Percentiles rank a stretch among this genome's conserved stretches.
These are phyloP conservation scores for Heterobasidion annosum DNA, from an alignment of 1,284 basidiomycete species.

Conservation along the genomic window DNA sequence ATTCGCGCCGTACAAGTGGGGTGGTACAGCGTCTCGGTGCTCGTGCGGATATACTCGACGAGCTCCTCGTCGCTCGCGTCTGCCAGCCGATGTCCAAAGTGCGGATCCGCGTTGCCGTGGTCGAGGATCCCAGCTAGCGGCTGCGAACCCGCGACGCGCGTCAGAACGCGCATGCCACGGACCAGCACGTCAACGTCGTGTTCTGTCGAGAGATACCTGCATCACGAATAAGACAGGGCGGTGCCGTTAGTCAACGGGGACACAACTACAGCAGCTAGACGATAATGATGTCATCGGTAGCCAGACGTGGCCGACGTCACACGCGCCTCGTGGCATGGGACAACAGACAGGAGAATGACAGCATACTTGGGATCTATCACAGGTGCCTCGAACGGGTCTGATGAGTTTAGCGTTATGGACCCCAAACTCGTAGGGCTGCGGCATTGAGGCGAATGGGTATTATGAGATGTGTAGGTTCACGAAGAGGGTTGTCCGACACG, in stretches of 20 bases:
- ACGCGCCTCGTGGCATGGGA: no score
- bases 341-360: neutral
- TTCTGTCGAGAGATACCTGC: conserved; percentile 45
- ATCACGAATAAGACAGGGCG: neutral
- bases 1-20: conserved; percentile 52
- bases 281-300: neutral
- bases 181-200: conserved; percentile 48
- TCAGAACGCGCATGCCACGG: conserved; percentile 40
- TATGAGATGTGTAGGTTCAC: neutral
- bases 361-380: conserved; percentile 35
- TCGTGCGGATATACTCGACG: conserved; percentile 27
- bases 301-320: no score
- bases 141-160: conserved; percentile 38
- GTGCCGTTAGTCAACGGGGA: neutral
- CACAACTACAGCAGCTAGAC: neutral
- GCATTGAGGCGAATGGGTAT: neutral
- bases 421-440: conserved; percentile 34
- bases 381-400: conserved; percentile 30
- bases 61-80: conserved; percentile 18
- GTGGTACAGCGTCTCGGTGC: conserved; percentile 52
- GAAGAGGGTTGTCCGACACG: neutral
- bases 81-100: conserved; percentile 19
- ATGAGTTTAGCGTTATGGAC: conserved; percentile 28
- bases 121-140: conserved; percentile 43
- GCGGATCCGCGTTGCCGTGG: conserved; percentile 16